Evolutionary conservation across 495 filamentous ascomycete genomes (phyloP), one percentile per base, ranked within the genome.

Genomic region (Trichoderma gamsii): DNA sequence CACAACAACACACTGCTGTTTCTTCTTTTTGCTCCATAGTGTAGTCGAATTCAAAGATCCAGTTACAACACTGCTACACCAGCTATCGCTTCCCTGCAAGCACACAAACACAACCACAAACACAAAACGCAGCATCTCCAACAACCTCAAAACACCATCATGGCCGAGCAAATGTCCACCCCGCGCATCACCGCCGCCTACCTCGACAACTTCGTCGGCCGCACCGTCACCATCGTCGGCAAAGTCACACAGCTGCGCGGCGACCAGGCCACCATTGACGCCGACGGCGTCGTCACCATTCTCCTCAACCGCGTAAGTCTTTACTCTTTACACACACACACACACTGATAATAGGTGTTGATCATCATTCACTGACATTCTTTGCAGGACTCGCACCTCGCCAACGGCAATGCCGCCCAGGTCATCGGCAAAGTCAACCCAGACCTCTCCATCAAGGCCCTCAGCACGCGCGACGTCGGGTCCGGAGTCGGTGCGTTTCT

Each of bases 401-500:
- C 86, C 65, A 82, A 91, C 75, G 89, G 90, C 65, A 92, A 91
- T 76, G 85, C 90, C 59, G 88, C 90, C 21, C 96, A 99, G 79
- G 79, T 99, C 69, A 89, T 98, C 52, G 96, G 93, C 66, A 97
- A 95, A 78, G 93, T 99, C 67, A 88, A 92, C 71, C 81, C 82
- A 71, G 92, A 96, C 72, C 78, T 95, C 51, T 86, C 85, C 18
- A 76, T 99, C 61, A 89, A 89, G 72, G 89, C 92, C 49, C 79
- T 96, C 61, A 89, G 82, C 59, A 86, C 88, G 15, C 86, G 85
- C 66, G 94, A 98, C 78, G 90, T 96, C 76, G 94, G 94, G 32
- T 85, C 72, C 15, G 80, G 84, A 70, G 83, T 92, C 66, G 87
- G 89, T 91, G 82, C 69, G 85, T 78, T 23, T 70, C 21, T 18